These are phyloP conservation scores for Trypanosoma brucei DNA, from an alignment of 208 protist species.

Conservation along the genomic window DNA sequence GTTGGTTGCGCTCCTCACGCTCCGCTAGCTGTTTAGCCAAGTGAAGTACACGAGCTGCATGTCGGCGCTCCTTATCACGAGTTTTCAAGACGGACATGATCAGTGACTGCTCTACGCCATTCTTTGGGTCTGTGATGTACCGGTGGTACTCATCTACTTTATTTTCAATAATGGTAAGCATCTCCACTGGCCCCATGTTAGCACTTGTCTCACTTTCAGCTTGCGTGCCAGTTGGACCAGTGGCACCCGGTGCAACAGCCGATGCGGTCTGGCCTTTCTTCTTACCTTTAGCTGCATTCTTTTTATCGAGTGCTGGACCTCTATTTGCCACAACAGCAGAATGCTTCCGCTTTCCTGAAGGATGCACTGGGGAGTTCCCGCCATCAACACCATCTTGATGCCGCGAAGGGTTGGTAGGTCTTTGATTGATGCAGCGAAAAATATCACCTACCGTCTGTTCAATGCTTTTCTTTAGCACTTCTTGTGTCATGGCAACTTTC, in stretches of 20 bases:
- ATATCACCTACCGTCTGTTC: slow-evolving; percentile 63
- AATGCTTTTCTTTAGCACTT: slow-evolving; percentile 64
- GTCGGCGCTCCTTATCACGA: slow-evolving; percentile 82
- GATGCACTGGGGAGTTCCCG: background rate
- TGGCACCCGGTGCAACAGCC: background rate
- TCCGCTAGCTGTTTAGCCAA: slow-evolving; percentile 69
- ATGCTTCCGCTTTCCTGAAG: background rate
- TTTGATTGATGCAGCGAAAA: slow-evolving; percentile 38
- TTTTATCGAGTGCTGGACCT: background rate
- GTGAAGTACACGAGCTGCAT: slow-evolving; percentile 62
- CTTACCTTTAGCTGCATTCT: slow-evolving; percentile 3
- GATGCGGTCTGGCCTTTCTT: slow-evolving; percentile 1
- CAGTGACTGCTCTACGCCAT: slow-evolving; percentile 61
- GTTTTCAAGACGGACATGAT: slow-evolving; percentile 77
- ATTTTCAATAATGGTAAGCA: slow-evolving; percentile 91
- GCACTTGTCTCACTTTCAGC: slow-evolving; percentile 25
- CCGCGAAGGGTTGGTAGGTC: background rate
- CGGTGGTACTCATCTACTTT: slow-evolving; percentile 89
- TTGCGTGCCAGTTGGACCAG: slow-evolving; percentile 15
- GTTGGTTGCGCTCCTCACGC: slow-evolving; percentile 69
- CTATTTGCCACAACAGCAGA: background rate
- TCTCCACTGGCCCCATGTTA: slow-evolving; percentile 86
- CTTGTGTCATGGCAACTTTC: slow-evolving; percentile 37
- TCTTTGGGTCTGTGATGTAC: slow-evolving; percentile 58
- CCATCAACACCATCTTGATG: slow-evolving; percentile 8